These are phyloP conservation scores for Pulveroboletus sp. DNA, from an alignment of 768 basidiomycete species.

Conservation along the genomic window DNA sequence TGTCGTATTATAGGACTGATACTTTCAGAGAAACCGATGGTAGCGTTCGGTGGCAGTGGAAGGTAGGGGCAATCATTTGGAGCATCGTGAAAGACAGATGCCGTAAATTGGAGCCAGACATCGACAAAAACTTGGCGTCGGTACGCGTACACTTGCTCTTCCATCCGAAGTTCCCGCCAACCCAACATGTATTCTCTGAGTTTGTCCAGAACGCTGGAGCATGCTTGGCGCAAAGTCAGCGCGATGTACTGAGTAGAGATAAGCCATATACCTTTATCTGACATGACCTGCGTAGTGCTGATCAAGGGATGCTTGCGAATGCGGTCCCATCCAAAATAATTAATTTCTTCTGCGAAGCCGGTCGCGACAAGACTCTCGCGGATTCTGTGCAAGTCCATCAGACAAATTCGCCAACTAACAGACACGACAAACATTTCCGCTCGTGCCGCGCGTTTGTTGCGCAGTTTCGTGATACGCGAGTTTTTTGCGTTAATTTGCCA, in stretches of 20 bases:
- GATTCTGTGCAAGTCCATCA: slow-evolving; percentile 17
- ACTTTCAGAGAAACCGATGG: slow-evolving; percentile 18
- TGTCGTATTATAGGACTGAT: slow-evolving; percentile 27
- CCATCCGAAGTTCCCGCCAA: slow-evolving; percentile 30
- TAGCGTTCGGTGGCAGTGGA: slow-evolving; percentile 26
- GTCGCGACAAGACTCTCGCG: slow-evolving; percentile 11
- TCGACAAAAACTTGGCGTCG: slow-evolving; percentile 26
- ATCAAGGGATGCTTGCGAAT: slow-evolving; percentile 28
- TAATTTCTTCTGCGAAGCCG: slow-evolving; percentile 26
- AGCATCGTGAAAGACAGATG: slow-evolving; percentile 9
- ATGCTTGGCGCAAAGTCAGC: slow-evolving; percentile 17
- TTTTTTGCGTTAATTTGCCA: slow-evolving; percentile 22
- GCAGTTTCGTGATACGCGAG: slow-evolving; percentile 16
- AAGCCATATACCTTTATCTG: slow-evolving; percentile 17
- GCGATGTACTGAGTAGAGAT: not conserved
- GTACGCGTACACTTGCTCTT: slow-evolving; percentile 24
- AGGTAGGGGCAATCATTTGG: slow-evolving; percentile 16
- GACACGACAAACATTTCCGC: slow-evolving; percentile 22
- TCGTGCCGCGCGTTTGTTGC: slow-evolving; percentile 21
- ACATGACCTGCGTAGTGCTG: slow-evolving; percentile 19
- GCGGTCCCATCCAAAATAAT: slow-evolving; percentile 30
- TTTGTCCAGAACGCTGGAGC: slow-evolving; percentile 13
- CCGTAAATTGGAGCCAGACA: slow-evolving; percentile 23
- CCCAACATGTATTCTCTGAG: slow-evolving; percentile 24
- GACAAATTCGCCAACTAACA: not conserved